Conservation (phyloP, 495 filamentous ascomycete genomes). For the Copromyces sp. region DNA sequence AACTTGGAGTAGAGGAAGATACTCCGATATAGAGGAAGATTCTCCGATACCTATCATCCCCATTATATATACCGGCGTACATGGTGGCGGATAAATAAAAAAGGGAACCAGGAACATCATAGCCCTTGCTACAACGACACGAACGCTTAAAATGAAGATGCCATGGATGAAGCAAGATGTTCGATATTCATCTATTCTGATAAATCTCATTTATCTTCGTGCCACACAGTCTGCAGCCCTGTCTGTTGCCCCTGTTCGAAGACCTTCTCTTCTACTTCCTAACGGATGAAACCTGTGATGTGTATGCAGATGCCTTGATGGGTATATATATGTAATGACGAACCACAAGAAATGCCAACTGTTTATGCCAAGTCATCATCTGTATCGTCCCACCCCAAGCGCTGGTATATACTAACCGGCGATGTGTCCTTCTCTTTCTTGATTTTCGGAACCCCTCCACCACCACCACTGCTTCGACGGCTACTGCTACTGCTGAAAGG, state of each 20-base stretch:
- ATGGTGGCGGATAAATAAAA: not conserved
- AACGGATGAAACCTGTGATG: not conserved
- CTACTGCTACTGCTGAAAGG: not conserved
- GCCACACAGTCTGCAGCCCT: not conserved
- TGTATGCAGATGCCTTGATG: not conserved
- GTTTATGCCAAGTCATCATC: constrained; percentile 17
- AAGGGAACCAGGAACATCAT: too few species aligned
- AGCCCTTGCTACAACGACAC: not conserved
- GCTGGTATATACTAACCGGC: constrained; percentile 50
- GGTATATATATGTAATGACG: not conserved
- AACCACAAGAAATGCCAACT: not conserved
- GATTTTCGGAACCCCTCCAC: not conserved
- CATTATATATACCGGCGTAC: not conserved
- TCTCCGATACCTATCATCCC: not conserved
- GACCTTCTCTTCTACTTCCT: not conserved
- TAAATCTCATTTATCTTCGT: not conserved
- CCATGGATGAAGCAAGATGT: not conserved
- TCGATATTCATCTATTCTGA: not conserved
- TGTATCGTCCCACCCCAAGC: constrained; percentile 59
- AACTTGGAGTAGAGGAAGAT: not conserved
- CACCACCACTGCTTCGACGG: not conserved
- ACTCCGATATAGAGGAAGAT: too few species aligned
- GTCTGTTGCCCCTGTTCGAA: rapidly evolving
- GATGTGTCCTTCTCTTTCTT: constrained; percentile 19
- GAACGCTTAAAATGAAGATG: not conserved